Evolutionary conservation across 1,284 basidiomycete species (phyloP), one percentile per base, ranked within the genome.

Genomic region (Ustilago loliicola): DNA sequence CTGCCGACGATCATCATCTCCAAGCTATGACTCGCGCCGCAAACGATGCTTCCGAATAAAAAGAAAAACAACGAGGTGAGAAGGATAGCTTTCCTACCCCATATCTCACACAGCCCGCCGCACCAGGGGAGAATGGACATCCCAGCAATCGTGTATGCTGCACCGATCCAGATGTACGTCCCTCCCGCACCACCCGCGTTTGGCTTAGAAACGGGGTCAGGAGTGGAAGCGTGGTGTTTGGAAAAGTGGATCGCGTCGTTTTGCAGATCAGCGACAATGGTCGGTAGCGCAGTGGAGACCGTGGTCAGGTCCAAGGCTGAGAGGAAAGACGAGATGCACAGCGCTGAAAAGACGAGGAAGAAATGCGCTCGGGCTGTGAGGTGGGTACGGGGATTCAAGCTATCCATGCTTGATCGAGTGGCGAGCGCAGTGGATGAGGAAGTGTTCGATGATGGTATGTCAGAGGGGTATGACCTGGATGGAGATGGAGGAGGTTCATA

Each of bases 161-260:
- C 51, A 17, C 76, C 76, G 54, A 76, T 76, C 76, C 76, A 78
- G 53, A 78, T 78, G 40, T 71, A 78, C 4, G 64, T 72, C 2
- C 72, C 76, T 1, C 62, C 66, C 3, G 38, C 63, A 17, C 50
- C 63, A 11, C 42, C 38, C 10, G 47, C n/a, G 2, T 13, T 25
- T 15, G 55, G 42, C 7, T 29, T 58, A 1, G 55, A 21, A 3
- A 15, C 32, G 10, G 55, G 27, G n/a, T 17, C 3, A 1, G 47
- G 29, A 19, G 36, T 1, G 13, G 45, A 15, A 9, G 60, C 53
- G 5, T 36, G 19, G 34, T 72, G 70, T 19, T 59, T 67, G 13
- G 56, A 50, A 42, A 72, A 72, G 21, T 27, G 48, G 29, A 71
- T 42, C 11, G 63, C 61, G 34, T 71, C 65, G 61, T 67, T 65